Conservation (phyloP, 176 grass and related monocot genomes). For the Panicum miliaceum region DNA sequence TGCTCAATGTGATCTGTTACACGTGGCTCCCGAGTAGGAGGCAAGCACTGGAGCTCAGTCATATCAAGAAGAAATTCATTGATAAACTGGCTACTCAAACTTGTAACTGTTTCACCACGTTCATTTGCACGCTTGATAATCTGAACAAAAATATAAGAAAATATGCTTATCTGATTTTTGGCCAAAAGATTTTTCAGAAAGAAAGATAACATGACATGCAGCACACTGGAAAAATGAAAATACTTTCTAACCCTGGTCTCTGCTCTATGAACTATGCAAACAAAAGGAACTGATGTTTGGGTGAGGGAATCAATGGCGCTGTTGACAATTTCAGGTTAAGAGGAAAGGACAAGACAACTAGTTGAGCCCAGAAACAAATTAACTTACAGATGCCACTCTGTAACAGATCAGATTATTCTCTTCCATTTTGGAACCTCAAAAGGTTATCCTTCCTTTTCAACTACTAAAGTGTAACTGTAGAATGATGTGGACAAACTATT, state of each 20-base stretch:
- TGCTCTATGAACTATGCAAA: not conserved
- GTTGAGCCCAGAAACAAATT: not conserved
- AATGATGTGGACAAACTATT: not conserved
- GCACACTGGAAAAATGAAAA: not conserved
- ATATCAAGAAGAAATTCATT: constrained; percentile 82
- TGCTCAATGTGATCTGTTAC: constrained; percentile 87
- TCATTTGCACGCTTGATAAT: constrained; percentile 91
- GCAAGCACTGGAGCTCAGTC: constrained; percentile 70
- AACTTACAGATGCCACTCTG: not conserved
- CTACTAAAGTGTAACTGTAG: constrained; percentile 4
- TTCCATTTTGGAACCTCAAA: not conserved
- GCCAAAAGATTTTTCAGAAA: not conserved
- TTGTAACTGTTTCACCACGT: constrained; percentile 66
- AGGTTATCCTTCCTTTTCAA: constrained; percentile 3
- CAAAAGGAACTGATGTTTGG: not conserved
- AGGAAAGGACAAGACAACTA: not conserved
- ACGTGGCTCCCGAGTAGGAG: constrained; percentile 76
- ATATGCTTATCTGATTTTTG: not conserved
- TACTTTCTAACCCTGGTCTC: not conserved
- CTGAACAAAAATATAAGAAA: constrained; percentile 46
- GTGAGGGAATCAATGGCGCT: not conserved
- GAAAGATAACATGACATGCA: not conserved
- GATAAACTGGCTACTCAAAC: constrained; percentile 69
- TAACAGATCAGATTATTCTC: not conserved
- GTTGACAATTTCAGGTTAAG: not conserved